A percentile compares a stretch with the other conserved stretches of the same genome.
Conservation (phyloP, 352 stramenopile species). For the Aphanomyces stellatus region DNA sequence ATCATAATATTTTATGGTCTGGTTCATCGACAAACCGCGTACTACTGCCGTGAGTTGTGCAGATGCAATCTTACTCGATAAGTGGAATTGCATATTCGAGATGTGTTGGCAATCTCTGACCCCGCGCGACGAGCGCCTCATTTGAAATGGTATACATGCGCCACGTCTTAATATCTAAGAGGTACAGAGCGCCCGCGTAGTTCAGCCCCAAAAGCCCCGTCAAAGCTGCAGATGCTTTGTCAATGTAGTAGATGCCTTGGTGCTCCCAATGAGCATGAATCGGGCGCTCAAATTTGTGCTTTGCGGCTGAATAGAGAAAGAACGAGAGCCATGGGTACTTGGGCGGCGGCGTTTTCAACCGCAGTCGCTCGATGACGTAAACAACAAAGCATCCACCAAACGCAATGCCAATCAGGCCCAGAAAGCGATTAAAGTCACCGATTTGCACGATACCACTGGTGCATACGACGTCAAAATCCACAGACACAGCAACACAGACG, state of each 20-base stretch:
- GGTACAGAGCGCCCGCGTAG: neutral
- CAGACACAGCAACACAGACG: neutral
- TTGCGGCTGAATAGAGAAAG: neutral
- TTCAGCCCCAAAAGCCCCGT: neutral
- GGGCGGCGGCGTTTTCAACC: neutral
- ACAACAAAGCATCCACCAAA: neutral
- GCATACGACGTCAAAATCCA: conserved; percentile 2
- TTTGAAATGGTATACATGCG: neutral
- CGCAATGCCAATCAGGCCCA: neutral
- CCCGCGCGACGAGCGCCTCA: neutral
- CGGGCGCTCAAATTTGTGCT: neutral
- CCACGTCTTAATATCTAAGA: conserved; percentile 14
- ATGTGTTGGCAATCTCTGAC: neutral
- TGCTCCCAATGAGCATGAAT: neutral
- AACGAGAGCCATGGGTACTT: neutral
- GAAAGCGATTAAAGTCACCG: neutral
- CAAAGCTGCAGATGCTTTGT: neutral
- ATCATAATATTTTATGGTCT: too few relatives aligned
- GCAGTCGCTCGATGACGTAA: neutral
- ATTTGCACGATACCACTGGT: neutral
- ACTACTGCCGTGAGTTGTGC: too few relatives aligned
- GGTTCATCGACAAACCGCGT: too few relatives aligned
- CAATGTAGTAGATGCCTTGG: neutral
- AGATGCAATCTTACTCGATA: neutral
- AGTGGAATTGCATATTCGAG: neutral